Conservation (phyloP, 257 asterid species). For the Voacanga thouarsii region DNA sequence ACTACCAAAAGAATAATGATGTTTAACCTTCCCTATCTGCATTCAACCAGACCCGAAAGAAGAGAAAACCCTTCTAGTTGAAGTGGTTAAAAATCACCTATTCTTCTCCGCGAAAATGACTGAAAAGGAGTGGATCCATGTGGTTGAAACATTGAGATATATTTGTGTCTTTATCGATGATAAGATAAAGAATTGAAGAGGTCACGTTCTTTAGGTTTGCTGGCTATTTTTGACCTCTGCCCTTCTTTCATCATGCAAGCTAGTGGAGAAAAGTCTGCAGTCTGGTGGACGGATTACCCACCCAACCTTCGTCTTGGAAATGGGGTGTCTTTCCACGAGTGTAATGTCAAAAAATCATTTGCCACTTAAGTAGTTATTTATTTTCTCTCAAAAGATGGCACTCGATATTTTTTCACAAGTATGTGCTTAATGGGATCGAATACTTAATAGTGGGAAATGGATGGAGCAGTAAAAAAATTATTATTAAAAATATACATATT, state of each 20-base stretch:
- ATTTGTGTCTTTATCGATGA: neutral
- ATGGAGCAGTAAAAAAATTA: too few species aligned
- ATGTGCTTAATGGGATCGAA: too few species aligned
- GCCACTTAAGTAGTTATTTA: neutral
- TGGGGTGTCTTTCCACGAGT: neutral
- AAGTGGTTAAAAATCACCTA: slow-evolving; percentile 10
- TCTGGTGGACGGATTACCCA: neutral
- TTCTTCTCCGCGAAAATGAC: slow-evolving; percentile 14
- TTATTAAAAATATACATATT: too few species aligned
- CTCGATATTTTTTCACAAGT: too few species aligned
- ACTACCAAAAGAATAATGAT: slow-evolving; percentile 21
- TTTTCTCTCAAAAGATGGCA: neutral
- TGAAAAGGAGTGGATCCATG: neutral
- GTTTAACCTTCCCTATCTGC: neutral
- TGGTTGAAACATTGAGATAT: neutral
- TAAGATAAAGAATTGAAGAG: neutral
- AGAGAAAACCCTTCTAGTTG: neutral
- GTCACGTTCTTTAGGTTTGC: neutral
- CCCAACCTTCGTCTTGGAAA: neutral
- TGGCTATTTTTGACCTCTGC: neutral
- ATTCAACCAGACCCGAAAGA: neutral
- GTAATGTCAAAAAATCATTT: neutral
- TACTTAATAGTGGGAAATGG: too few species aligned
- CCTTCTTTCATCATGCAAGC: neutral
- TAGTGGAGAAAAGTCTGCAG: neutral